Evolutionary conservation across 345 rosid genomes (phyloP).

Genomic region (Microthlaspi erraticum): DNA sequence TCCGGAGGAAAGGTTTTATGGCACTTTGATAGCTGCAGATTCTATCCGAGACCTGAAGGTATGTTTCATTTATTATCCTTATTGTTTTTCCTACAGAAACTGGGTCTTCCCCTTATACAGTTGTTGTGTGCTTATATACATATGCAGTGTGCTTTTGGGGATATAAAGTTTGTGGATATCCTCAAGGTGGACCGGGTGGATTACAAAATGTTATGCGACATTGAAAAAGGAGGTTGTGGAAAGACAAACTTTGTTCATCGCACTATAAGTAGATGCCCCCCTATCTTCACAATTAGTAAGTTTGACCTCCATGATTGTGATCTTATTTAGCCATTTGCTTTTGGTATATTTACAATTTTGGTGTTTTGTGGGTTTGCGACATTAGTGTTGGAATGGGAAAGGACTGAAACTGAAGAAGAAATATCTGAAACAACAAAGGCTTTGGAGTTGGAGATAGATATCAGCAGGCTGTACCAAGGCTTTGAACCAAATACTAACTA

Average conservation of each 20-base stretch:
- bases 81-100: background rate
- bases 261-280: conserved; percentile 4
- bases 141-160: conserved; percentile 20
- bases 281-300: conserved; percentile 22
- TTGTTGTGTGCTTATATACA: background rate
- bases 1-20: conserved; percentile 18
- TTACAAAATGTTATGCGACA: conserved; percentile 18
- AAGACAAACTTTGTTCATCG: conserved; percentile 2
- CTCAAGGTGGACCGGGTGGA: conserved; percentile 1
- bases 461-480: conserved; percentile 6
- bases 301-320: conserved; percentile 5
- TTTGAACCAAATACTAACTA: background rate
- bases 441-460: conserved; percentile 21
- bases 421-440: conserved; percentile 26
- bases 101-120: background rate
- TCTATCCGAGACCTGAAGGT: conserved; percentile 27
- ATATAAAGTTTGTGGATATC: conserved; percentile 23
- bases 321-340: background rate
- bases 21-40: conserved; percentile 19
- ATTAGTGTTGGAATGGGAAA: conserved; percentile 26
- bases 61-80: conserved; percentile 4
- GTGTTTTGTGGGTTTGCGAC: conserved; percentile 16
- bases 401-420: conserved; percentile 4
- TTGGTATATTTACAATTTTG: background rate
- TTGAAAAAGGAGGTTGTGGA: conserved; percentile 26